Evolutionary conservation across 108 stramenopile species (phyloP).

Genomic region (Conticribra weissflogii): DNA sequence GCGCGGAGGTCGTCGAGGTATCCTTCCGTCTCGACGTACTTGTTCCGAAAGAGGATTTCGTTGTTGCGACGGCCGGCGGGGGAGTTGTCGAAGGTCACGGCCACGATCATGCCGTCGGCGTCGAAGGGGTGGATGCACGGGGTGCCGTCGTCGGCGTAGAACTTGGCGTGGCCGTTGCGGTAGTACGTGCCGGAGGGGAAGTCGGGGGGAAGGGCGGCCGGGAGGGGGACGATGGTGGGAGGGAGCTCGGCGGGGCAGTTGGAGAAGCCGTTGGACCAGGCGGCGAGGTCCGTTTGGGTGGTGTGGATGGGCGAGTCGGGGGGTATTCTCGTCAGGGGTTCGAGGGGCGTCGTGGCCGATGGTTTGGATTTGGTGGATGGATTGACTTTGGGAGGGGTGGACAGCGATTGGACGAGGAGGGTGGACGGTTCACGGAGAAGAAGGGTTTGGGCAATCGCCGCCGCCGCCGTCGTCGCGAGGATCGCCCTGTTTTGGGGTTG

Average conservation of each 20-base stretch:
- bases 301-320: conserved; percentile 3
- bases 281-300: conserved; percentile 8
- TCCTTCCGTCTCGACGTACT: conserved; percentile 49
- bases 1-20: conserved; percentile 37
- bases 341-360: not conserved
- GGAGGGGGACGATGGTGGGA: conserved; percentile 12
- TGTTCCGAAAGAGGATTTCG: conserved; percentile 42
- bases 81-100: conserved; percentile 53
- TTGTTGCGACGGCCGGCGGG: not conserved
- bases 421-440: too few relatives aligned
- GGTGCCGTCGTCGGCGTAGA: conserved; percentile 37
- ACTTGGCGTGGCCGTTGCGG: conserved; percentile 50
- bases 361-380: not conserved
- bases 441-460: too few relatives aligned
- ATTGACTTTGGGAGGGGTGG: not conserved
- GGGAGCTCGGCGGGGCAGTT: conserved; percentile 13
- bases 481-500: too few relatives aligned
- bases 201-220: conserved; percentile 37
- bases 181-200: conserved; percentile 50
- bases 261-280: conserved; percentile 14
- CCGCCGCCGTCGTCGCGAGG: too few relatives aligned
- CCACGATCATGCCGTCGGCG: conserved; percentile 46
- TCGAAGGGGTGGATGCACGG: conserved; percentile 42
- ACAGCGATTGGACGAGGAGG: too few relatives aligned
- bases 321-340: not conserved